These are phyloP conservation scores for Gonapodya prolifera DNA, from an alignment of 192 early-diverging fungal species.

Conservation along the genomic window DNA sequence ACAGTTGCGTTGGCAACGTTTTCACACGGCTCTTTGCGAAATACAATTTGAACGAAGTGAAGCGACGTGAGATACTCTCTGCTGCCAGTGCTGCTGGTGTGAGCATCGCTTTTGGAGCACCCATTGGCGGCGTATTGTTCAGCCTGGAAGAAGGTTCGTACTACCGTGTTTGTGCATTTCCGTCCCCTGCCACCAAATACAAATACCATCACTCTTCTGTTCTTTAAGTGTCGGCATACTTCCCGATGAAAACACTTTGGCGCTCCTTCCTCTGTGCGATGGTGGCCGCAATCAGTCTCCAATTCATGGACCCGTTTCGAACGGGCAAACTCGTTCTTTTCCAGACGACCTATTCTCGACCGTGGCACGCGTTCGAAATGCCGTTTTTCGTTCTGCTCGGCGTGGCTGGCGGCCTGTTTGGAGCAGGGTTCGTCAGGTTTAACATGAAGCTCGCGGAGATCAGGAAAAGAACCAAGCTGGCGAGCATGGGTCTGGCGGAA, in stretches of 20 bases:
- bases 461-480: slow-evolving; percentile 60
- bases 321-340: slow-evolving; percentile 74
- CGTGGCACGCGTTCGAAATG: slow-evolving; percentile 89
- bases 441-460: slow-evolving; percentile 58
- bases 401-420: slow-evolving; percentile 65
- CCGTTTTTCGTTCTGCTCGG: slow-evolving; percentile 75
- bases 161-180: slow-evolving; percentile 7
- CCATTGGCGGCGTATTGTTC: slow-evolving; percentile 91
- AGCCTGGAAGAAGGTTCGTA: slow-evolving; percentile 51
- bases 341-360: slow-evolving; percentile 66
- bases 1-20: slow-evolving; percentile 68
- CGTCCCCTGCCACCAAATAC: neutral
- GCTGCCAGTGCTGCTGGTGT: slow-evolving; percentile 88
- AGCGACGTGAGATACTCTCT: slow-evolving; percentile 84
- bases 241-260: slow-evolving; percentile 90
- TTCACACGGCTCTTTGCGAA: slow-evolving; percentile 77
- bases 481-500: slow-evolving; percentile 58
- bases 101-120: slow-evolving; percentile 90
- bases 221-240: slow-evolving; percentile 48
- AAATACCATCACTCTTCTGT: slow-evolving; percentile 1
- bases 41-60: slow-evolving; percentile 84
- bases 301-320: slow-evolving; percentile 62
- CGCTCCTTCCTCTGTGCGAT: slow-evolving; percentile 90
- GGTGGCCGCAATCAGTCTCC: slow-evolving; percentile 71
- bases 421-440: slow-evolving; percentile 59